Percentiles rank a stretch among this genome's conserved stretches.
phyloP scores from a whole-genome alignment of 208 protist genomes.

The Crithidia sp. region DNA sequence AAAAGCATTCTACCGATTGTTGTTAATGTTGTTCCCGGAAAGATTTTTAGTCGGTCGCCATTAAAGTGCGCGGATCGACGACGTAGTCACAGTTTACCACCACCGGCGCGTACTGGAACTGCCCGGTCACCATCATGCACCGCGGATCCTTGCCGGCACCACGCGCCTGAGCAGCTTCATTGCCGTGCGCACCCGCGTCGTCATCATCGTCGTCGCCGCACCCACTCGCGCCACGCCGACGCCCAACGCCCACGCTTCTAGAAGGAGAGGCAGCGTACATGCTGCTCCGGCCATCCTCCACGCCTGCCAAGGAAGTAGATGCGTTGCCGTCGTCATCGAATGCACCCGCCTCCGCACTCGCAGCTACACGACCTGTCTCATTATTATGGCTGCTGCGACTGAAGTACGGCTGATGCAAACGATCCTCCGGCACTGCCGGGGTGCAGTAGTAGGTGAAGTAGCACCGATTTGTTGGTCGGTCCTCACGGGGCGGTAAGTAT shows the following conservation, averaged over 20 bases:
- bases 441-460: conserved; percentile 35
- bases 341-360: not conserved
- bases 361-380: not conserved
- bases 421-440: conserved; percentile 10
- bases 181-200: not conserved
- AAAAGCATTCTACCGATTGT: not conserved
- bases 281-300: conserved; percentile 10
- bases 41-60: conserved; percentile 17
- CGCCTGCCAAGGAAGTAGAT: not conserved
- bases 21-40: not conserved
- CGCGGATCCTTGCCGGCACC: conserved; percentile 20
- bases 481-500: conserved; percentile 20
- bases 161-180: not conserved
- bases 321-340: not conserved
- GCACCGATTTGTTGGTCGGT: conserved; percentile 25
- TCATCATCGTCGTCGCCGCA: not conserved
- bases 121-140: conserved; percentile 18
- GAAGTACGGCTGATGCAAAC: conserved; percentile 29
- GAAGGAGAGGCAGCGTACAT: not conserved
- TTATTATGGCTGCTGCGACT: not conserved
- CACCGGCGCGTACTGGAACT: conserved; percentile 27
- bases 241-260: not conserved
- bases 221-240: not conserved
- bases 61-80: conserved; percentile 35
- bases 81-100: conserved; percentile 43